These are phyloP conservation scores for Zizania latifolia DNA, from an alignment of 176 grass and related monocot genomes.

Conservation along the genomic window DNA sequence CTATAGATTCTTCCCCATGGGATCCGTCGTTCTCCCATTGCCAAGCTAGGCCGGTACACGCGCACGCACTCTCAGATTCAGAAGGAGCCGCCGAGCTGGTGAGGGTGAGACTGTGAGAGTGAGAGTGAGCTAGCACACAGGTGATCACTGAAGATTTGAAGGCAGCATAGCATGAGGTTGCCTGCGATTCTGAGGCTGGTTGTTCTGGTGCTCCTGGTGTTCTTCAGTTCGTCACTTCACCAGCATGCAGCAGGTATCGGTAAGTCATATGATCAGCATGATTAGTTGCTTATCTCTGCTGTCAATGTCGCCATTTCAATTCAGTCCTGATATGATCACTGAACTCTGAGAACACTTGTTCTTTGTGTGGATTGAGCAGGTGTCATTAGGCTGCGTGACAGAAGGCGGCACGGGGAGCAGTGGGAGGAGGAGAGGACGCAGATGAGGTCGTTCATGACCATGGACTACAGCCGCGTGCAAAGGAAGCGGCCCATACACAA, in stretches of 20 bases:
- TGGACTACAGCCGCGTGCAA: slow-evolving; percentile 4
- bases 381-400: slow-evolving; percentile 53
- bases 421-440: slow-evolving; percentile 49
- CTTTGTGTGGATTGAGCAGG: slow-evolving; percentile 15
- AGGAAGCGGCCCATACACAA: slow-evolving; percentile 51
- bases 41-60: slow-evolving; percentile 26
- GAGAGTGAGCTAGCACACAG: slow-evolving; percentile 18
- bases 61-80: background rate
- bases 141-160: background rate
- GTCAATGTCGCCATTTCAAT: background rate
- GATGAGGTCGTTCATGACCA: slow-evolving; percentile 43
- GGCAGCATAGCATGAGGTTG: slow-evolving; percentile 39
- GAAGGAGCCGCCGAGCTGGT: no score
- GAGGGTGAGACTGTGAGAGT: no score
- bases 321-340: background rate
- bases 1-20: slow-evolving; percentile 69
- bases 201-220: slow-evolving; percentile 33
- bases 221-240: slow-evolving; percentile 43
- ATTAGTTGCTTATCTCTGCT: background rate
- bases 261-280: slow-evolving; percentile 24
- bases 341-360: background rate
- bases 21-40: slow-evolving; percentile 33
- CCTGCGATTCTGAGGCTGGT: slow-evolving; percentile 33
- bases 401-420: slow-evolving; percentile 36
- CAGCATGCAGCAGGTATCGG: slow-evolving; percentile 55